Evolutionary conservation across 176 grass and related monocot species (phyloP).

Genomic region (Hyparrhenia diplandra): DNA sequence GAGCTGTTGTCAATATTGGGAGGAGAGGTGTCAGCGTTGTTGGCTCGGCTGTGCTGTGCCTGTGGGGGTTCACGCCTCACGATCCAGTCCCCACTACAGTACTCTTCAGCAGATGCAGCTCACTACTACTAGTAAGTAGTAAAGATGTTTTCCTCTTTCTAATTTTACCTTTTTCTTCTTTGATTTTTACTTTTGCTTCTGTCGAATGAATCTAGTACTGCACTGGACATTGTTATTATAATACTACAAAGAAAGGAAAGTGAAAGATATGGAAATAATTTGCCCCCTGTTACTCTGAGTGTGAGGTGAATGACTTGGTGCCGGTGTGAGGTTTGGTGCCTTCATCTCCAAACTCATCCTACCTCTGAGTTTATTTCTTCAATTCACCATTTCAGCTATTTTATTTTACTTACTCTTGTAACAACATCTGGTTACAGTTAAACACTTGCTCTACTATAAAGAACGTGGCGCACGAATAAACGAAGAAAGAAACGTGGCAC

Average conservation of each 20-base stretch:
- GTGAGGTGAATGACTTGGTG: neutral
- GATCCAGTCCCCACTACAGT: neutral
- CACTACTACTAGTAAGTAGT: neutral
- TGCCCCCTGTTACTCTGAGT: neutral
- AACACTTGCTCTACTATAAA: neutral
- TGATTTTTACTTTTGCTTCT: neutral
- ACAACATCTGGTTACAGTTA: neutral
- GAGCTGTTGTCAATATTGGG: neutral
- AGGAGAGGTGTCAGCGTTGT: conserved; percentile 25
- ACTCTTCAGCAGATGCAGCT: conserved; percentile 2
- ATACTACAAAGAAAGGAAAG: conserved; percentile 71
- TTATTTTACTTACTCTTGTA: too few relatives aligned
- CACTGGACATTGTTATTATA: conserved; percentile 48
- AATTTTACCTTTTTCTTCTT: neutral
- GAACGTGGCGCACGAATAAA: neutral
- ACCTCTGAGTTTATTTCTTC: too few relatives aligned
- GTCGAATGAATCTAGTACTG: conserved; percentile 19
- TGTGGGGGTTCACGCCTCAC: neutral
- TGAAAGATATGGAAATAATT: conserved; percentile 43
- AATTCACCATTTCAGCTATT: too few relatives aligned
- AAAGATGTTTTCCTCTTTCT: neutral
- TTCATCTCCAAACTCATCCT: too few relatives aligned
- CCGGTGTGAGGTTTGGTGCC: neutral
- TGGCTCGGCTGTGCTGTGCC: neutral
- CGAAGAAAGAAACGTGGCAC: neutral